phyloP scores from a whole-genome alignment of 2,329 filamentous ascomycete genomes.

The Cadophora gregata region DNA sequence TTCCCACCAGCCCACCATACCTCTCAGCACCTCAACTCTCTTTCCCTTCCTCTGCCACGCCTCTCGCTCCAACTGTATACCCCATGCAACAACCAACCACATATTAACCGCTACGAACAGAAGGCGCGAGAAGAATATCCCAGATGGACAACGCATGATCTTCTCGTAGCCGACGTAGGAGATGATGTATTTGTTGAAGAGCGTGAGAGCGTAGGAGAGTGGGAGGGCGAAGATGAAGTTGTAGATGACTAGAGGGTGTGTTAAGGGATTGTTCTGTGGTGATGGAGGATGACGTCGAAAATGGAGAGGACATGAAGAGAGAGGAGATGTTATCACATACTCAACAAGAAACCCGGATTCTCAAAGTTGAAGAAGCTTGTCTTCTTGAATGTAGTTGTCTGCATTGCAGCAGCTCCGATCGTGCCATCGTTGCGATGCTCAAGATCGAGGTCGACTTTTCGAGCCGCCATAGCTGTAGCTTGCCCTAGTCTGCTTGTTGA shows the following conservation, averaged over 20 bases:
- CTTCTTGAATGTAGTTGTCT: background rate
- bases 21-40: slow-evolving; percentile 13
- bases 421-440: too few species aligned
- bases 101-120: slow-evolving; percentile 13
- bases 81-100: slow-evolving; percentile 11
- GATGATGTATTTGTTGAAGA: slow-evolving; percentile 4
- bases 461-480: background rate
- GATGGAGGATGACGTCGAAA: too few species aligned
- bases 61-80: slow-evolving; percentile 10
- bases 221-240: slow-evolving; percentile 29
- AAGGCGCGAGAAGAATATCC: slow-evolving; percentile 7
- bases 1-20: slow-evolving; percentile 26
- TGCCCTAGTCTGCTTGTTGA: background rate
- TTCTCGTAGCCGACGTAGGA: slow-evolving; percentile 24
- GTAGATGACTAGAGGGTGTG: slow-evolving; percentile 22
- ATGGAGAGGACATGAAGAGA: background rate
- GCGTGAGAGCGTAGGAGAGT: slow-evolving; percentile 20
- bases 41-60: slow-evolving; percentile 12
- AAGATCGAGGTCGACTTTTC: background rate
- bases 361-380: slow-evolving; percentile 1
- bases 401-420: background rate
- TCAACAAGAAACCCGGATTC: background rate
- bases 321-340: background rate
- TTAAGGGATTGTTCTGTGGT: too few species aligned
- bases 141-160: slow-evolving; percentile 21